Base-by-base conservation (phyloP, 306 rosid genomes). In the Comarum palustre region DNA sequence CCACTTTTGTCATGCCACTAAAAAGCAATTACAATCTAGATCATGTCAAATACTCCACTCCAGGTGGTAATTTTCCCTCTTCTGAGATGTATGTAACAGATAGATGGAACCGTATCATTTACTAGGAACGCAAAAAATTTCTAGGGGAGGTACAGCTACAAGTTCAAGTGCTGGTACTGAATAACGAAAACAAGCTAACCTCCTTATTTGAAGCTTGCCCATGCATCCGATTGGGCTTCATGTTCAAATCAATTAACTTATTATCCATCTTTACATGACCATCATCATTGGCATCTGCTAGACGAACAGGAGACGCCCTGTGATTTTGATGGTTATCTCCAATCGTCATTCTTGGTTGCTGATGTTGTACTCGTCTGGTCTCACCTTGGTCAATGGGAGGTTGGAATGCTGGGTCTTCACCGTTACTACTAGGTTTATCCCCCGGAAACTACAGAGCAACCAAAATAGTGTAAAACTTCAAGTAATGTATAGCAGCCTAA, bases 161-260 rank as follows among this genome's bases (percentile, higher is more conserved):
- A 46, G 47, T 61, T 48, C 16, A 43, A 38, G 25, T 38, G 61
- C 69, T 55, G 8, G 47, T 42, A 78, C 62, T 41, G 51, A 61
- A 16, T 24, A 31, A n/a, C 29, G 34, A 34, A 36, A 52, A 38
- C n/a, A 39, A 25, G 5, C 61, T 64, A 34, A 94, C 99, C 99
- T 89, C 96, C 82, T 89, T 83, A 85, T 89, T 91, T 57, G 95
- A 89, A 42, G 90, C 84, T 8, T 89, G 99, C 70, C 86, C 99
- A 17, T 85, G 95, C 82, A 94, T 74, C 83, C 90, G 85, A 34
- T 86, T 89, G 82, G 99, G 99, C 86, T 91, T 85, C 81, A 91
- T 87, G 82, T 94, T 94, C 84, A 94, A 84, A 81, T 94, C 99
- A 72, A 94, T 86, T 96, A 94, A 81, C 76, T 94, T 83, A n/a